Base-by-base conservation (phyloP, 306 rosid species). In the Benincasa hispida region DNA sequence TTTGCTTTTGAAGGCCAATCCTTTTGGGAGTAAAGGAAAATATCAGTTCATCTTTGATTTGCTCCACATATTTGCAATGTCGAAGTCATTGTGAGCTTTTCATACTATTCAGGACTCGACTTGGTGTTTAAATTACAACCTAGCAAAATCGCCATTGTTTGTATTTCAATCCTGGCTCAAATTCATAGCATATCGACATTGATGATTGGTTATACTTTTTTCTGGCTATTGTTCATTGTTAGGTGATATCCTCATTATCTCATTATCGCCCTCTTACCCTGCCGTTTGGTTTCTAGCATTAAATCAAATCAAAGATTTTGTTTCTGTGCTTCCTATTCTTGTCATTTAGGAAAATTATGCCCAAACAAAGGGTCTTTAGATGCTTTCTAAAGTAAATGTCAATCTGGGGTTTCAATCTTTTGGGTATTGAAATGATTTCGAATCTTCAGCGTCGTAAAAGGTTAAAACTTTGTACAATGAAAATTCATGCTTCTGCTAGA, bases 31-130 rank as follows among this genome's bases (percentile, higher is more conserved):
- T 70, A 27, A 27, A 8, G 34, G 13, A 70, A 72, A 72, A 72
- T 72, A 72, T 72, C 76, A 27, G 8, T 28, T n/a, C n/a, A 47
- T 72, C 76, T 72, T 47, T 45, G 57, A 72, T 72, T 72, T 72
- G 76, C 76, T 72, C 76, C 76, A 72, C 76, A 27, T 51, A 48
- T 72, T 69, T 72, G 58, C 76, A 13, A 27, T 72, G 24, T 48
- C 42, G 41, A 72, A 45, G 59, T 47, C 57, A 15, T 10, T 72
- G 41, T 48, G 39, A 47, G 59, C 58, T 27, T 34, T 48, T 48
- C 76, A 25, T 47, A 24, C 30, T 17, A 47, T 70, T 48, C 58
- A 50, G 51, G 3, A 45, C 51, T 45, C 2, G 59, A 66, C 39
- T 47, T 25, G 39, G 28, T 72, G 76, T 72, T 48, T 25, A 3